These are phyloP conservation scores for Xylaria castorea DNA, from an alignment of 495 filamentous ascomycete genomes.

Conservation along the genomic window DNA sequence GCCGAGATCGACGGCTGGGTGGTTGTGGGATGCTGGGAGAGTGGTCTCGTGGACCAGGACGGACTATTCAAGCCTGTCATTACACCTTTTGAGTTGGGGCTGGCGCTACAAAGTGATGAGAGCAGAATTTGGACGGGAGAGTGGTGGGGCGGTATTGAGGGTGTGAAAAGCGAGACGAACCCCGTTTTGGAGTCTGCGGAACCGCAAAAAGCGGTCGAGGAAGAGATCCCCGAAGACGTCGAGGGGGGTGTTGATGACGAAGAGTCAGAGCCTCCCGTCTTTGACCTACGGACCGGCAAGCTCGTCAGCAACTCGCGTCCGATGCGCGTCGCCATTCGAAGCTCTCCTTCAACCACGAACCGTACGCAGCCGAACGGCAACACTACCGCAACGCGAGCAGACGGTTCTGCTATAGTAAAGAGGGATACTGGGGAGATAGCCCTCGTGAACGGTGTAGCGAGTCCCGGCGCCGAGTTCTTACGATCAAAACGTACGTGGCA, in stretches of 20 bases:
- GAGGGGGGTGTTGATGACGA: conserved; percentile 48
- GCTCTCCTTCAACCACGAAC: conserved; percentile 39
- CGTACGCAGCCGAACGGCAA: conserved; percentile 31
- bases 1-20: conserved; percentile 95
- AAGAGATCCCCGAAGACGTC: conserved; percentile 33
- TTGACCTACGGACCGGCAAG: conserved; percentile 86
- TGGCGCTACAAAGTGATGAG: conserved; percentile 73
- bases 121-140: conserved; percentile 77
- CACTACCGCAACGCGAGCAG: conserved; percentile 32
- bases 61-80: conserved; percentile 82
- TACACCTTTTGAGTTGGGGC: conserved; percentile 87
- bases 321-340: conserved; percentile 59
- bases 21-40: conserved; percentile 98
- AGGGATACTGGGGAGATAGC: conserved; percentile 63
- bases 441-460: conserved; percentile 78
- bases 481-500: conserved; percentile 86
- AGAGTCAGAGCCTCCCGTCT: conserved; percentile 78
- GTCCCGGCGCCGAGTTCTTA: conserved; percentile 88
- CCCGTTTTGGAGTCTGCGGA: conserved; percentile 30
- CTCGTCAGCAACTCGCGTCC: conserved; percentile 85
- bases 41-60: conserved; percentile 81
- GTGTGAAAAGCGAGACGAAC: conserved; percentile 40
- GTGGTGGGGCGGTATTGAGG: conserved; percentile 78
- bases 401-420: conserved; percentile 40
- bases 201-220: conserved; percentile 23